Conservation (phyloP, 371 early-diverging fungal genomes). For the Mortierella sp. region DNA sequence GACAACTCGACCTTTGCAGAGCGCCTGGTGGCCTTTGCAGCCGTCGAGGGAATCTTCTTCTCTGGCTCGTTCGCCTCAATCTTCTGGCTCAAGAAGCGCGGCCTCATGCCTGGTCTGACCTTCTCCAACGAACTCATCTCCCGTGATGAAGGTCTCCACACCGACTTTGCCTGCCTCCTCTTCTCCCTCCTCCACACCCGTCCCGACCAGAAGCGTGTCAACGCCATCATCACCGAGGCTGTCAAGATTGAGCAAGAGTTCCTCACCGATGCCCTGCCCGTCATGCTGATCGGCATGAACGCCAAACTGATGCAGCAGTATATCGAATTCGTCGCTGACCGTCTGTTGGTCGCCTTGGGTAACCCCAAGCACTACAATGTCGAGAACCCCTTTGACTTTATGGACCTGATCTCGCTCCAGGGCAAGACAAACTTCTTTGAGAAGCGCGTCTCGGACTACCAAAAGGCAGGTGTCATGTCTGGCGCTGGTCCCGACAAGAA, state of each 20-base stretch:
- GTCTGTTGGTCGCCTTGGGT: constrained; percentile 95
- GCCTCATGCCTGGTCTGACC: constrained; percentile 99
- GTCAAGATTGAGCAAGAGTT: constrained; percentile 98
- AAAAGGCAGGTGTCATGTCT: constrained; percentile 97
- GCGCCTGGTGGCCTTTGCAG: constrained; percentile 99
- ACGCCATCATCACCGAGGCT: constrained; percentile 92
- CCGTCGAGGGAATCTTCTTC: constrained; percentile 99
- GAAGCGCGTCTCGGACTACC: constrained; percentile 99
- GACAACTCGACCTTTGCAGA: constrained; percentile 91
- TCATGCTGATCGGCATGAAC: constrained; percentile 99
- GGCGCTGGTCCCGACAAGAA: constrained; percentile 55
- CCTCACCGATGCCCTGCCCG: constrained; percentile 96
- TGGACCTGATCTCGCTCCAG: constrained; percentile 99
- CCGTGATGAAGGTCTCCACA: constrained; percentile 99
- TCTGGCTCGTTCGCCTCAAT: constrained; percentile 99
- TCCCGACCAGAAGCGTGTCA: constrained; percentile 80
- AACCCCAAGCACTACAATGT: constrained; percentile 90
- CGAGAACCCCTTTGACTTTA: constrained; percentile 99
- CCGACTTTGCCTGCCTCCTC: constrained; percentile 99
- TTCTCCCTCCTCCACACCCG: constrained; percentile 90
- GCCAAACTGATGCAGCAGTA: constrained; percentile 96
- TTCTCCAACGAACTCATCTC: constrained; percentile 99
- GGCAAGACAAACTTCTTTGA: constrained; percentile 99
- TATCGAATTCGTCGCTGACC: constrained; percentile 99
- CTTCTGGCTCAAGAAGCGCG: constrained; percentile 99